These are phyloP conservation scores for Friedmanniomyces endolithicus DNA, from an alignment of 495 filamentous ascomycete species.

Conservation along the genomic window DNA sequence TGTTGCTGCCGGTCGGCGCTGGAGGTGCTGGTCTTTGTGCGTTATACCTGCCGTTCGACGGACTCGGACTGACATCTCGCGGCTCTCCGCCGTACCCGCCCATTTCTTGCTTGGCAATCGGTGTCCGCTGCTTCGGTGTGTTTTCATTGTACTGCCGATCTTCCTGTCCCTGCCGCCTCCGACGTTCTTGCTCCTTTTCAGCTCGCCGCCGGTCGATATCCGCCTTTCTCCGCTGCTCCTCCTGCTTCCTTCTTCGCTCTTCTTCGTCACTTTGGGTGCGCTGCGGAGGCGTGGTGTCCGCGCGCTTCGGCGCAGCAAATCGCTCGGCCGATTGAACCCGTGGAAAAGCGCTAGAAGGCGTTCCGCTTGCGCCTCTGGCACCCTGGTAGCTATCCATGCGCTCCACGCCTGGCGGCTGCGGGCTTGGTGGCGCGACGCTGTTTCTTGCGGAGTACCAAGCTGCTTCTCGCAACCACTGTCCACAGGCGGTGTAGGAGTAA, in stretches of 20 bases:
- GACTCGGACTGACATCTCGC: conserved; percentile 30
- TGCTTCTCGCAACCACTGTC: conserved; percentile 49
- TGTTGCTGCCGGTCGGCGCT: conserved; percentile 39
- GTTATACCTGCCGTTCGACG: conserved; percentile 51
- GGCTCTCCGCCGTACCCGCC: conserved; percentile 45
- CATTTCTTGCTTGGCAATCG: conserved; percentile 68
- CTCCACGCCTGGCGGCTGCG: conserved; percentile 42
- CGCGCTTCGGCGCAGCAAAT: conserved; percentile 8
- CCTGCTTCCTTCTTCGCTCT: conserved; percentile 37
- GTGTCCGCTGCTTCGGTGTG: conserved; percentile 59
- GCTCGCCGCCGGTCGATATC: conserved; percentile 45
- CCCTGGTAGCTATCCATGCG: conserved; percentile 20
- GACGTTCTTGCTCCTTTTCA: conserved; percentile 41
- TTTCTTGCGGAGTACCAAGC: conserved; percentile 50
- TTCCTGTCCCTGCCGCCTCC: conserved; percentile 56
- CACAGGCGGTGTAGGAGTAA: conserved; percentile 52
- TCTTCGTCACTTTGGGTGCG: conserved; percentile 23
- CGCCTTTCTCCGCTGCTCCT: conserved; percentile 27
- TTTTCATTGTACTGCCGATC: conserved; percentile 61
- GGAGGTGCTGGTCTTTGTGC: conserved; percentile 60
- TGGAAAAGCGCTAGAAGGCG: conserved; percentile 37
- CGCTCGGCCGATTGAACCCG: conserved; percentile 18
- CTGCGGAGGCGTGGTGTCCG: conserved; percentile 10
- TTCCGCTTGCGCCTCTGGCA: conserved; percentile 29
- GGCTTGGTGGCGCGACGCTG: conserved; percentile 69